Evolutionary conservation across 1,284 basidiomycete genomes (phyloP), one percentile per base, ranked within the genome.

Genomic region (Athelia sp.): DNA sequence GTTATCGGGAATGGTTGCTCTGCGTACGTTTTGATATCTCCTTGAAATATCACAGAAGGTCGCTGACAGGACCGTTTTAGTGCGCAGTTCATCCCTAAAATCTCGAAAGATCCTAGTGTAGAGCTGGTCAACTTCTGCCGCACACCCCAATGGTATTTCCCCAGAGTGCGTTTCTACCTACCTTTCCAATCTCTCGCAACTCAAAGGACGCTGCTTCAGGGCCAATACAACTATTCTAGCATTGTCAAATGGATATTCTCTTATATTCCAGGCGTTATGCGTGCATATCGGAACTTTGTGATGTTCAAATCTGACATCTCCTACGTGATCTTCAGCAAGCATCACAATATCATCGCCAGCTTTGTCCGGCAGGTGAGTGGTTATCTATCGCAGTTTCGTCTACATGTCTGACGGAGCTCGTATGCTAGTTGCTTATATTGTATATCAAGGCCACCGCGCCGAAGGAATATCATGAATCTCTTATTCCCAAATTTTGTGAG

Each of bases 1-100:
- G 75, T 86, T 15, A 75, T 85, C 56, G 84, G 82, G 19, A 83
- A 83, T 56, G 84, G 82, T 2, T 82, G 78, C 64, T 75, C 81
- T 58, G 74, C 72, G 80, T 75, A 61, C 62, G 70, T 66, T 49
- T 44, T 49, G 47, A 53, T 45, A 35, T 54, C 51, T 42, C 38
- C 49, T 49, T 31, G 50, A 35, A 47, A 43, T 23, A 34, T 29
- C 6, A 29, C 26, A 13, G 26, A 29, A 4, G 4, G 26, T 4
- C 26, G 4, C 13, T 4, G 26, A 4, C 13, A 6, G 26, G 26
- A 29, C 13, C 6, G 26, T 49, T 55, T 40, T 54, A 81, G 81
- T n/a, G 76, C 76, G 13, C 78, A 81, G 54, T 69, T 81, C 38
- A 57, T 81, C 26, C 76, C 78, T 29, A 61, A 69, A 49, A 76